Base-by-base conservation (phyloP, 148 eudicot species). In the Rhododendron williamsianum region DNA sequence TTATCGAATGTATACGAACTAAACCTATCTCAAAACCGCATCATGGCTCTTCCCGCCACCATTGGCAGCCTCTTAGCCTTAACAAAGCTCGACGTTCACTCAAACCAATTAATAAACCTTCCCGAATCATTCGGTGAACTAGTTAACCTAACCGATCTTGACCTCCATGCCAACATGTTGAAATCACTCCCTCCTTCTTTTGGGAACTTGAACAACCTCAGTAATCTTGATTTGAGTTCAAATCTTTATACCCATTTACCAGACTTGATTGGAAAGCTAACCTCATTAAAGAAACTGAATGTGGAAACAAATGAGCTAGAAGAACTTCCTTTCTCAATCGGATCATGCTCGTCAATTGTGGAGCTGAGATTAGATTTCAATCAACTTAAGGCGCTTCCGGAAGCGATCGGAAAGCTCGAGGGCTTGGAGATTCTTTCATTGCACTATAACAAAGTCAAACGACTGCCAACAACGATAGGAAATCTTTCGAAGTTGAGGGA, bases 301-400 rank as follows among this genome's bases (percentile, higher is more conserved):
- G 91, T 83, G 49, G 91, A 89, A 81, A 88, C 91, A 12, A 95
- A 95, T 84, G 92, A 93, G 46, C 92, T 95, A 12, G 93, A 91
- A 84, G 95, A 92, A 82, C 86, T 95, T 83, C 93, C 96, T 83
- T 88, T 87, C 87, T 87, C 91, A 38, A 92, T 95, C 30, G 95
- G 98, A 58, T 90, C 86, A 13, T 95, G 98, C 78, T 69, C 67
- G 27, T 92, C 93, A 0, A 90, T 95, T 43, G 86, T 88, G 25
- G 94, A 90, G 81, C 89, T 95, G 85, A 91, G 90, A 84, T 86
- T 93, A 27, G 96, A 93, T 87, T 95, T 95, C 78, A 95, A 95
- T 82, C 86, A 85, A 82, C 85, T 95, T 13, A 92, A 78, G 87
- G 91, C 88, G 76, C 93, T 95, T 86, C 98, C 98, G 9, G 98